Evolutionary conservation across 2,329 filamentous ascomycete species (phyloP), one percentile per base, ranked within the genome.

Genomic region (Epichloe gansuensis): DNA sequence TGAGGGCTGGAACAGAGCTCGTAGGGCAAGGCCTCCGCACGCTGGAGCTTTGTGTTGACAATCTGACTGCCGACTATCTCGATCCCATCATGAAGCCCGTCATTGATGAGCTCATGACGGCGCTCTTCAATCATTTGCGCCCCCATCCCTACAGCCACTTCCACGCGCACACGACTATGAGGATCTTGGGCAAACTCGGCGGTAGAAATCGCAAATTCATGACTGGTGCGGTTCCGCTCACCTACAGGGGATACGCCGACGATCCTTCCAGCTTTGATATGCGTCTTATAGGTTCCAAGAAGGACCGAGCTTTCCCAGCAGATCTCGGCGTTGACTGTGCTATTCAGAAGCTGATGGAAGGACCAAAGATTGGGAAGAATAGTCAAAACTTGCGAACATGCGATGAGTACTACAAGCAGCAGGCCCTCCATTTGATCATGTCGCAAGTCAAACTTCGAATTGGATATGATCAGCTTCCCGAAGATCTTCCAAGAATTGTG

Each of bases 1-100:
- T 99, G 49, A 81, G 90, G 52, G 89, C 90, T 17, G 90, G 91
- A 13, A 90, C 87, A 1, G 93, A 99, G 58, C 78, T 99, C 40
- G 91, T 98, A 17, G 90, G 90, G 0, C 94, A 98, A 66, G 93
- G 93, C 0, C 74, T 99, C 6, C 77, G 94, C 31, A 99, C 93
- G 0, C 73, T 99, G 5, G 93, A 99, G 63, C 78, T 99, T 2
- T 99, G 93, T 62, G 93, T 99, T 17, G 93, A 99, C 57, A 99
- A 99, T 60, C 77, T 99, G 0, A 98, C 94, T 0, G 91, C 93
- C 0, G 93, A 98, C 62, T 99, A 98, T 63, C 74, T 99, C 13
- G 93, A 99, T 60, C 94, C 93, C 0, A 97, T 99, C 61, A 98
- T 98, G 91, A 89, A 91, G 2, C 94, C 93, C 0, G 94, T 97